These are phyloP conservation scores for Babesia bovis DNA, from an alignment of 169 alveolate species.

Conservation along the genomic window DNA sequence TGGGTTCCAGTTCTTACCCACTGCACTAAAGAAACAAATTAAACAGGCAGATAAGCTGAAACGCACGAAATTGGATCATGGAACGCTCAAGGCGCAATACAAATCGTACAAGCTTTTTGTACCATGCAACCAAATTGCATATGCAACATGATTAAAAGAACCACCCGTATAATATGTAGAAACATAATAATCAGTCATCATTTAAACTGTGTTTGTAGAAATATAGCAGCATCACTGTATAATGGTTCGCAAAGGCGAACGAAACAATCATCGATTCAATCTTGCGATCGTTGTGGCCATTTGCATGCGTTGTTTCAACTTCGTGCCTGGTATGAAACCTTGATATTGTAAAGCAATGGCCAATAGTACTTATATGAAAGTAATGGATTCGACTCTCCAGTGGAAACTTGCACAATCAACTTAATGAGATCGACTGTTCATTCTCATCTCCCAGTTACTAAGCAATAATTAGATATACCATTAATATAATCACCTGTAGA, in stretches of 20 bases:
- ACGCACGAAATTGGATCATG: constrained; percentile 26
- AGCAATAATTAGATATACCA: not conserved
- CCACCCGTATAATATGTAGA: no score
- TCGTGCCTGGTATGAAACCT: no score
- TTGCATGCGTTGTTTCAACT: no score
- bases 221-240: not conserved
- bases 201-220: not conserved
- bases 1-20: constrained; percentile 42
- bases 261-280: no score
- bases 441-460: constrained; percentile 28
- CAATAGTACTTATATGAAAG: no score
- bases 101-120: constrained; percentile 68
- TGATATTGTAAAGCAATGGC: no score
- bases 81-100: constrained; percentile 32
- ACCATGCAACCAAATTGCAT: constrained; percentile 47
- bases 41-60: constrained; percentile 31
- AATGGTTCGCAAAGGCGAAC: not conserved
- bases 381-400: no score
- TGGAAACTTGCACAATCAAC: no score
- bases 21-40: constrained; percentile 34
- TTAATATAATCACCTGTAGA: constrained; percentile 42
- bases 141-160: constrained; percentile 8
- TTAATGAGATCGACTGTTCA: not conserved
- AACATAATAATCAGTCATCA: not conserved
- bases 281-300: no score